These are phyloP conservation scores for Hericium coralloides DNA, from an alignment of 768 basidiomycete genomes.

Conservation along the genomic window DNA sequence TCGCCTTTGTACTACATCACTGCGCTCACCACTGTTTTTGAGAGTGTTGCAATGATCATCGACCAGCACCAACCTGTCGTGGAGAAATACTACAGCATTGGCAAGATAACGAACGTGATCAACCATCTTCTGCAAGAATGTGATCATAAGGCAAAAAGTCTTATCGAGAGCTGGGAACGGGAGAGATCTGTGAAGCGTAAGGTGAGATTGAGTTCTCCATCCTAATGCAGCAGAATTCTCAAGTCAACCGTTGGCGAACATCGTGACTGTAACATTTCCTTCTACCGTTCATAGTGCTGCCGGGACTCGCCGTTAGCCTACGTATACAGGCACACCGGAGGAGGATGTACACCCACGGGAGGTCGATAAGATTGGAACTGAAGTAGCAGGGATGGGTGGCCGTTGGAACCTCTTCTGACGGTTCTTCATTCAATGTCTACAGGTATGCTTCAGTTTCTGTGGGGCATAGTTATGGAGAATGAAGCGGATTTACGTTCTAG, in stretches of 20 bases:
- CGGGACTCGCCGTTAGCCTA: constrained; percentile 4
- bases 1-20: constrained; percentile 90
- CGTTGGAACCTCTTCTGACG: constrained; percentile 88
- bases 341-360: constrained; percentile 74
- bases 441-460: constrained; percentile 30
- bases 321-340: constrained; percentile 30
- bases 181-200: constrained; percentile 79
- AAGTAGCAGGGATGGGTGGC: constrained; percentile 82
- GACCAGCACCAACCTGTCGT: constrained; percentile 97
- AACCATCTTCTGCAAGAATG: constrained; percentile 73
- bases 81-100: constrained; percentile 92
- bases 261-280: constrained; percentile 21
- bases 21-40: constrained; percentile 84
- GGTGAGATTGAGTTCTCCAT: constrained; percentile 27
- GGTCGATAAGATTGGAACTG: constrained; percentile 83
- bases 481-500: neutral
- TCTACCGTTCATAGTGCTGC: constrained; percentile 2
- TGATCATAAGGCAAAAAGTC: constrained; percentile 68
- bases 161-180: constrained; percentile 85
- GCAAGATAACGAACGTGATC: constrained; percentile 80
- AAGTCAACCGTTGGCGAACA: constrained; percentile 25
- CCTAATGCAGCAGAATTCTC: neutral
- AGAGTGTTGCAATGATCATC: constrained; percentile 91
- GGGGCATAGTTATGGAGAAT: neutral
- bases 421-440: constrained; percentile 70